These are phyloP conservation scores for Leccinum broughii DNA, from an alignment of 768 basidiomycete genomes.

Conservation along the genomic window DNA sequence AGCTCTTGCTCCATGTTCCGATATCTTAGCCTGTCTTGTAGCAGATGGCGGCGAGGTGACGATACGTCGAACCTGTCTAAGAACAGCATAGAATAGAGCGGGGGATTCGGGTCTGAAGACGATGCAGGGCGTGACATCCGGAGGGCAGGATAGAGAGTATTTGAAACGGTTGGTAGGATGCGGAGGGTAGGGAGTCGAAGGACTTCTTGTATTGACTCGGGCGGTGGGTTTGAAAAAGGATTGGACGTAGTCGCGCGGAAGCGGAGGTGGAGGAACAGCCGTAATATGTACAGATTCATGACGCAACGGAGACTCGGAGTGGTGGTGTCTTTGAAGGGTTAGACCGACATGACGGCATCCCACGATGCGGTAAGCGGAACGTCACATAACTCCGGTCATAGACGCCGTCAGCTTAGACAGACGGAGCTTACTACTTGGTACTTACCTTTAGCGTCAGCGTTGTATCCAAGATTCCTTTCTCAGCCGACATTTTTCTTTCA, in stretches of 20 bases:
- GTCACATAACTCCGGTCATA: constrained; percentile 15
- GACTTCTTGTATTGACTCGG: constrained; percentile 38
- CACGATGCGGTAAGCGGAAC: constrained; percentile 23
- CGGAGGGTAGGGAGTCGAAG: constrained; percentile 33
- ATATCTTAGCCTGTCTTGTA: constrained; percentile 23
- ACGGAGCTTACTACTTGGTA: not conserved
- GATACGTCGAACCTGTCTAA: constrained; percentile 49
- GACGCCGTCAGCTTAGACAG: constrained; percentile 20
- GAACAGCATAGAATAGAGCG: constrained; percentile 43
- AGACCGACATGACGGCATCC: constrained; percentile 33
- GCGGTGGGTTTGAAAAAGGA: constrained; percentile 34
- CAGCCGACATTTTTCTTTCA: constrained; percentile 4
- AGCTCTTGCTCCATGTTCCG: constrained; percentile 46
- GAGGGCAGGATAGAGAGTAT: constrained; percentile 35
- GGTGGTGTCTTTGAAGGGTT: constrained; percentile 23
- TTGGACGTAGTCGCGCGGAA: constrained; percentile 32
- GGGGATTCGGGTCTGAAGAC: constrained; percentile 25
- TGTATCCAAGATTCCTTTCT: constrained; percentile 5
- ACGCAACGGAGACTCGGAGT: constrained; percentile 30
- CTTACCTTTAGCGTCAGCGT: not conserved
- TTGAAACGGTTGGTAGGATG: constrained; percentile 37
- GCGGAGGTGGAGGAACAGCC: constrained; percentile 16
- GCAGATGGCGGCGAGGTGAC: constrained; percentile 42
- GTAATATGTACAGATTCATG: constrained; percentile 28
- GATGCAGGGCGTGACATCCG: constrained; percentile 32